Evolutionary conservation across 495 filamentous ascomycete species (phyloP), one percentile per base, ranked within the genome.

Genomic region (Filosporella fistucella): DNA sequence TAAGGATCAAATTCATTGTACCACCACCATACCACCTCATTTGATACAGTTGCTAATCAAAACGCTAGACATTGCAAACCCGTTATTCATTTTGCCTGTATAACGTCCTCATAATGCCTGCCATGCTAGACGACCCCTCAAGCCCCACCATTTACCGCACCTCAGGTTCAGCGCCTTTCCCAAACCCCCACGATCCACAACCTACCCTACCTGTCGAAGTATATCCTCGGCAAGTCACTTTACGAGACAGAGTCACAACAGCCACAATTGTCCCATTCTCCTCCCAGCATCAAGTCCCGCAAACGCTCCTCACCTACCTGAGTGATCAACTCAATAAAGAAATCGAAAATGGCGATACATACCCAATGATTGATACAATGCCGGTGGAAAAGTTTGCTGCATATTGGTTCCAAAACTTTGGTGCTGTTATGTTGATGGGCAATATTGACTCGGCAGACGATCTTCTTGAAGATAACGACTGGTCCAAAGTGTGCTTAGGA

Each of bases 391-490:
- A 82, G 32, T 98, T 97, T 52, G 81, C 81, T 11, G 73, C 80
- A 23, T 97, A 95, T 62, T 98, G 93, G 93, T 94, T 98, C 62
- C 87, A 89, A 51, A 94, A 90, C 56, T 96, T 97, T 56, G 91
- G 77, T 37, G 91, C 89, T 8, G 78, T 98, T 51, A 96, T 97
- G 91, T 69, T 97, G 2, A 75, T 95, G 12, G 93, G 93, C 13
- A 80, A 86, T 51, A 80, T 91, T 36, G 71, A 74, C 42, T 65
- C 64, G 36, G 66, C 75, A 32, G 47, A 60, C 3, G 65, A 65
- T 28, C 38, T 61, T 2, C 9, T 47, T 16, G 76, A 85, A 28
- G 77, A 76, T 32, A 78, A 78, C 48, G 85, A 95, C 62, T 98
- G 93, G 93, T 72, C 81, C 42, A 84, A 80, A 52, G 71, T 86